Evolutionary conservation across 176 grass and related monocot genomes (phyloP).

Genomic region (Oryza australiensis): DNA sequence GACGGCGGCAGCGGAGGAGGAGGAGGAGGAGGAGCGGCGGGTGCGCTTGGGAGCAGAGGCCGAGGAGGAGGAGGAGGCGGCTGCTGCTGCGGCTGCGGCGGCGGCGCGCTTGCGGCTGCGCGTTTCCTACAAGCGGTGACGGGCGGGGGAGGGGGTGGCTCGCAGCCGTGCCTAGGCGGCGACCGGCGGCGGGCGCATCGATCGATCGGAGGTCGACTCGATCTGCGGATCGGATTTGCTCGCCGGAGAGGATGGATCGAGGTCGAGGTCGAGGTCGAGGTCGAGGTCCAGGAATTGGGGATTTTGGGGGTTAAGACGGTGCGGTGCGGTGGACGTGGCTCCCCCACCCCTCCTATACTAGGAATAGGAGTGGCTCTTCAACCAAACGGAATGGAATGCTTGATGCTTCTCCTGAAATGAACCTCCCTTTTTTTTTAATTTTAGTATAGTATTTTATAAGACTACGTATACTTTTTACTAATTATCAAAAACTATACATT

Average conservation of each 20-base stretch:
- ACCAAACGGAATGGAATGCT: background rate
- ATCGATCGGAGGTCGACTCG: background rate
- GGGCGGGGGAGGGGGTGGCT: constrained; percentile 2
- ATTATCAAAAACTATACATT: too few relatives aligned
- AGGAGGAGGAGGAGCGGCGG: constrained; percentile 62
- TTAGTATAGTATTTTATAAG: background rate
- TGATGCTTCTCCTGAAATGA: too few relatives aligned
- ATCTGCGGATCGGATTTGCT: background rate
- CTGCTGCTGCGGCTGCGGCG: background rate
- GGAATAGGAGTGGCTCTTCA: background rate
- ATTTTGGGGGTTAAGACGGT: background rate
- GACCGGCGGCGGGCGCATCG: constrained; percentile 26
- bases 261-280: too few relatives aligned
- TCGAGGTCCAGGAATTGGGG: background rate
- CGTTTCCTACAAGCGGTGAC: constrained; percentile 78
- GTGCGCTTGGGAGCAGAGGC: constrained; percentile 43
- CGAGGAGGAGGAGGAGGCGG: constrained; percentile 41
- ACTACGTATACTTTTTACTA: background rate
- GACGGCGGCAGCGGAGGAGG: constrained; percentile 28
- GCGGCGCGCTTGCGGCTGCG: constrained; percentile 96
- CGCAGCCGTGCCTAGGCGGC: constrained; percentile 43
- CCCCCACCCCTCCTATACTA: too few relatives aligned
- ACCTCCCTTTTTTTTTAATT: background rate
- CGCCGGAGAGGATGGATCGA: background rate
- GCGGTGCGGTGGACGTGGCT: background rate